Base-by-base conservation (phyloP, 805 yeast species). In the Blastobotrys muscicola region DNA sequence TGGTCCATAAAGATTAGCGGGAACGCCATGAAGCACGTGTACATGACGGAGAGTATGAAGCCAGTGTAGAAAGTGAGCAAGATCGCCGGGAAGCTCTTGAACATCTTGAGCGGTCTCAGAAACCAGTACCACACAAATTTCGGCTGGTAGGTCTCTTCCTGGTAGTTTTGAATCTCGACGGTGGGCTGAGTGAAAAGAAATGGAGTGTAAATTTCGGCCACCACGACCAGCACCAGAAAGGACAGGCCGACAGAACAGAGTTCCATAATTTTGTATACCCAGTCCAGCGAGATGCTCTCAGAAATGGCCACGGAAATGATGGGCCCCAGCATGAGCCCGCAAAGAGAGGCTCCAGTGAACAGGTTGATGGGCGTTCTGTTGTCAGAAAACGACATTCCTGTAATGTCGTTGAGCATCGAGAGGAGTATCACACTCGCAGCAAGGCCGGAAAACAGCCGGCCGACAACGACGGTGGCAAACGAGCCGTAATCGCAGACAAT, bases 361-460 rank as follows among this genome's bases (percentile, higher is more conserved):
- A 78, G 62, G 2, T 83, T 75, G 79, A 83, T 75, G n/a, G 94
- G 87, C 3, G 79, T 52, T 11, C 86, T 76, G 35, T 74, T 72
- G 30, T 79, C 75, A 14, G 69, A 72, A 79, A 89, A 86, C 39
- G 85, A 62, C 63, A 86, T 95, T 43, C 80, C 67, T 48, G 86
- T 76, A 4, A 92, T 79, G 50, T 95, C 96, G 42, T 89, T 86
- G 9, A 86, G 90, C 50, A 84, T 76, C 8, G 94, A 80, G 20
- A 29, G 46, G 64, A 86, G 69, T 1, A 89, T 86, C 2, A 92
- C 94, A 1, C 89, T 78, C 1, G 92, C 85, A 39, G 80, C 71
- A 26, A 80, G 69, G 0, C 94, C 94, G 14, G 82, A 68, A 53
- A 86, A 75, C 56, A 83, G 82, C 53, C 95, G 66, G 37, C 84